Conservation (phyloP, 192 early-diverging fungal genomes). For the Chytriomyces sp. region DNA sequence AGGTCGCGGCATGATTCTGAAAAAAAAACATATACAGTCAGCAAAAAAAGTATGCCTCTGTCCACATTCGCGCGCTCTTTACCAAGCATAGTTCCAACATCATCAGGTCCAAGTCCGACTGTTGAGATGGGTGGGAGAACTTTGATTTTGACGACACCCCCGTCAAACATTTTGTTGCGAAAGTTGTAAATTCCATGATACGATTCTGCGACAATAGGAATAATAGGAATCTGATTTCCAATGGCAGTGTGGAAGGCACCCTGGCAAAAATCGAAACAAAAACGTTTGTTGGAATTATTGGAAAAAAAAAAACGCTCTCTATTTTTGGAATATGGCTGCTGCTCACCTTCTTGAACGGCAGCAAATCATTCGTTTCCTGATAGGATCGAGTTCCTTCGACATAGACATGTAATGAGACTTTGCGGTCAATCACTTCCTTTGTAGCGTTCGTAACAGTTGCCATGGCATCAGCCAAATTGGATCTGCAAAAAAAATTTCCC, state of each 20-base stretch:
- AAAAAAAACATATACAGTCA: not conserved
- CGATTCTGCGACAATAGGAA: constrained; percentile 80
- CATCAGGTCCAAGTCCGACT: constrained; percentile 31
- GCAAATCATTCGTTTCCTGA: constrained; percentile 67
- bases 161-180: constrained; percentile 36
- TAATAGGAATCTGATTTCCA: constrained; percentile 81
- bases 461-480: constrained; percentile 58
- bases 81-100: constrained; percentile 40
- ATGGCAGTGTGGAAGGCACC: constrained; percentile 94
- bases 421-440: constrained; percentile 71
- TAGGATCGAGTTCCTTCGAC: constrained; percentile 93
- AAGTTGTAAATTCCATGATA: constrained; percentile 64
- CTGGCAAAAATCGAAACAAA: not conserved
- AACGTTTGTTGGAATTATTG: not conserved
- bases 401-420: constrained; percentile 79
- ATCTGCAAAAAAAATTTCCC: not conserved
- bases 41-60: not conserved
- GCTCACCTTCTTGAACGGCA: constrained; percentile 90
- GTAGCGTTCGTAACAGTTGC: constrained; percentile 76
- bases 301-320: not conserved
- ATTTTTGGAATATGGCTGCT: not conserved
- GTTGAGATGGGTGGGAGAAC: constrained; percentile 49
- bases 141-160: constrained; percentile 63
- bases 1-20: constrained; percentile 18
- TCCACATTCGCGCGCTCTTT: not conserved